Base-by-base conservation (phyloP, 495 filamentous ascomycete genomes). In the Neurospora sp. region DNA sequence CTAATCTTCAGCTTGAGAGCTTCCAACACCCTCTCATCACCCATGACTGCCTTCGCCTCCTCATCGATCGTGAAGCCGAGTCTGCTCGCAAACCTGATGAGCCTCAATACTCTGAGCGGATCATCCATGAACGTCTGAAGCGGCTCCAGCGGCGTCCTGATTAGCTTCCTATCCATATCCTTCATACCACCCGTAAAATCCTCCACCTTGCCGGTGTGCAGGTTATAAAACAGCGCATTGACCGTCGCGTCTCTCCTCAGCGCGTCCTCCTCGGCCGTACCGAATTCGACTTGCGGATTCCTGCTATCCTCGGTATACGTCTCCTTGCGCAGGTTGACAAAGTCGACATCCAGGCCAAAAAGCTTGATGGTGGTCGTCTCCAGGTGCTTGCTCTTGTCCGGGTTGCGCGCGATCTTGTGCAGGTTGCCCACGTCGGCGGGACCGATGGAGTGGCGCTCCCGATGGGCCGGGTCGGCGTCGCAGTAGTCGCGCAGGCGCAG, bases 351-450 rank as follows among this genome's bases (percentile, higher is more conserved):
- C 42, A 97, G 83, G 2, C 93, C 94, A 74, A 97, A 90, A 39
- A 99, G 88, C 75, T 85, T 92, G 3, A 91, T 94, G 3, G 93
- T 97, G 12, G 92, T 92, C 0, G 96, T 98, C 82, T 96, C 96
- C 37, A 99, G 86, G 81, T 99, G 94, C 83, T 99, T 99, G 20
- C 93, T 97, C 82, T 97, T 98, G 76, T 98, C 96, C 1, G 96
- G 96, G 78, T 99, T 98, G 69, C 90, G 90, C 72, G 92, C 89
- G 76, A 96, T 92, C 77, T 90, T 93, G 78, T 94, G 89, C 69
- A 95, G 82, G 72, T 85, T 85, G 75, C 90, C 89, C 69, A 89
- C 83, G 38, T 93, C 87, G 37, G 88, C 82, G 16, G 84, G 83
- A 8, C 82, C 78, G 5, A 90, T 84, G 10, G 76, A 74, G 72